Conservation (phyloP, 2,329 filamentous ascomycete species). For the Xylaria polymorpha region DNA sequence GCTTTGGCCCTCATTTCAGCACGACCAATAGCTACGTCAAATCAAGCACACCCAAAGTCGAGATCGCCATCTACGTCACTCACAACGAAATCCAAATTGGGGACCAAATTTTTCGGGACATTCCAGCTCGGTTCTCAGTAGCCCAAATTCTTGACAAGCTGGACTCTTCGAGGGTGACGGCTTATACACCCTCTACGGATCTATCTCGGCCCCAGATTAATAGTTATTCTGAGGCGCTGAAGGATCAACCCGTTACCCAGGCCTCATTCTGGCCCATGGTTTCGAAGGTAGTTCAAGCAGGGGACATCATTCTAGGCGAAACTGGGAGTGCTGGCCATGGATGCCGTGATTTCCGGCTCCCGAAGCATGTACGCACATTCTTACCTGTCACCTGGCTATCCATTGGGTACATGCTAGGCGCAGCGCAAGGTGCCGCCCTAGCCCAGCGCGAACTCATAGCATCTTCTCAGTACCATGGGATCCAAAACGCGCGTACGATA, state of each 20-base stretch:
- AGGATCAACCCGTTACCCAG: constrained; percentile 57
- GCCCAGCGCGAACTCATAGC: constrained; percentile 61
- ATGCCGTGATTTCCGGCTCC: constrained; percentile 62
- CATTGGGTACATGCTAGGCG: constrained; percentile 70
- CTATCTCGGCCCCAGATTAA: constrained; percentile 45
- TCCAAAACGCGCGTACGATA: constrained; percentile 59
- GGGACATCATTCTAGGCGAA: constrained; percentile 68
- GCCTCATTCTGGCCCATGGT: constrained; percentile 61
- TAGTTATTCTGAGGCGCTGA: constrained; percentile 34
- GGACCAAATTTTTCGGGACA: constrained; percentile 49
- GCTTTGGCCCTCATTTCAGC: constrained; percentile 60
- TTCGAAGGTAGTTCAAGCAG: constrained; percentile 59
- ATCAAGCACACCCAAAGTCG: constrained; percentile 52
- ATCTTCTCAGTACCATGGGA: constrained; percentile 47
- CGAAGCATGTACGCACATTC: constrained; percentile 60
- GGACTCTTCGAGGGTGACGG: constrained; percentile 41
- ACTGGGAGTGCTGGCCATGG: constrained; percentile 69
- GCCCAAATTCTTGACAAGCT: constrained; percentile 41
- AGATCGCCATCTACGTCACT: constrained; percentile 51
- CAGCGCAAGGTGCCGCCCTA: constrained; percentile 65
- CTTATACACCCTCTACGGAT: constrained; percentile 46
- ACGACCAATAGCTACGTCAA: constrained; percentile 59
- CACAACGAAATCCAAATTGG: constrained; percentile 50
- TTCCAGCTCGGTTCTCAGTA: constrained; percentile 42
- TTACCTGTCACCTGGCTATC: constrained; percentile 67